Percentiles rank a stretch among this genome's conserved stretches.
phyloP scores from a whole-genome alignment of 106 monocot species.

The Agapanthus africanus region DNA sequence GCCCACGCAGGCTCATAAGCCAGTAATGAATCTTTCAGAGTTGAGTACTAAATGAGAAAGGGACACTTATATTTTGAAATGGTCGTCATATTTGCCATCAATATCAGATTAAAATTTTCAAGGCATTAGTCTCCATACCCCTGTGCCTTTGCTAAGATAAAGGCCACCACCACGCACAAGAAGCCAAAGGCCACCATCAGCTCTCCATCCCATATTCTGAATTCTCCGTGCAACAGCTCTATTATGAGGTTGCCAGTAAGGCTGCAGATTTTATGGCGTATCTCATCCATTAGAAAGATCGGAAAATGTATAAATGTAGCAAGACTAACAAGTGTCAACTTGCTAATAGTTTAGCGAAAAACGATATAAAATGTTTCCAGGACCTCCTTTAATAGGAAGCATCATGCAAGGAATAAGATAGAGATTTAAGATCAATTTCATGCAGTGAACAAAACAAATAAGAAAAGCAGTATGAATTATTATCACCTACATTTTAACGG shows the following conservation, averaged over 20 bases:
- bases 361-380: neutral
- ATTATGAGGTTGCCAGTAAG: constrained; percentile 97
- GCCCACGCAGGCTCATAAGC: neutral
- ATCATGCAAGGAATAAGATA: neutral
- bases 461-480: neutral
- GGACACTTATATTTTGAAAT: neutral
- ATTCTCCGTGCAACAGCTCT: constrained; percentile 84
- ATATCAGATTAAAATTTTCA: neutral
- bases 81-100: neutral
- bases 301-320: neutral
- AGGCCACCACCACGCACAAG: constrained; percentile 89
- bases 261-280: no score
- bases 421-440: neutral
- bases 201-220: constrained; percentile 99
- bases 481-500: no score
- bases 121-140: constrained; percentile 47
- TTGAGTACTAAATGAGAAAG: neutral
- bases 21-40: neutral
- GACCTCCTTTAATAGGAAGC: neutral
- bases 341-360: no score
- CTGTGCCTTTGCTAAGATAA: constrained; percentile 92
- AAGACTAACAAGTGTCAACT: neutral
- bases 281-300: no score
- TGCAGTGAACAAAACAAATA: neutral
- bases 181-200: constrained; percentile 99